Base-by-base conservation (phyloP, 345 rosid genomes). In the Crucihimalaya himalaica region DNA sequence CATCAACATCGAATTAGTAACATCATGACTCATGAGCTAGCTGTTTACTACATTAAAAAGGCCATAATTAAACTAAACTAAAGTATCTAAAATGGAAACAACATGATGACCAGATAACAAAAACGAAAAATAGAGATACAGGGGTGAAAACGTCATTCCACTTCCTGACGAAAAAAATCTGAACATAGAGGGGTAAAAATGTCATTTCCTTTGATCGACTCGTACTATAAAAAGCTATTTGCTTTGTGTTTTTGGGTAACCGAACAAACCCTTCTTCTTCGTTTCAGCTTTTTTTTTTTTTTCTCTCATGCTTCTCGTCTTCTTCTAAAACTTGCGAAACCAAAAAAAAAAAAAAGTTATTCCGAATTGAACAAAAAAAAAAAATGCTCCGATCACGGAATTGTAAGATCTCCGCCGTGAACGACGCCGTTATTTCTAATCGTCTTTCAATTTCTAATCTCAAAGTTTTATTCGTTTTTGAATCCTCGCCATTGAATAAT, bases 311-410 rank as follows among this genome's bases (percentile, higher is more conserved):
- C 50, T 56, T 54, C 21, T 63, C 71, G 3, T 69, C 80, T 27
- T 70, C 21, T 63, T 60, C 48, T 60, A 21, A 37, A 29, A 18
- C 25, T 27, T 14, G 48, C 40, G 6, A 60, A 18, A 5, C 27
- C 14, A 20, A 11, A 2, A 52, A 16, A 72, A 37, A 10, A 21
- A 37, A 39, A 47, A 1, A 7, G n/a, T n/a, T n/a, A n/a, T n/a
- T n/a, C n/a, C n/a, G 34, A 6, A 20, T 0, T 3, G 18, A 76
- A 43, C 0, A 40, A 18, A 12, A 56, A 59, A 59, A 28, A 40
- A 72, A 65, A 64, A 77, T 77, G 80, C 76, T 46, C 37, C 54
- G 76, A 70, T 70, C 80, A 76, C 66, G 76, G 40, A 76, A 63
- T 20, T 63, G 46, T 52, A 50, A 63, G 32, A 70, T 70, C 61